A percentile compares a stretch with the other conserved stretches of the same genome.
phyloP scores from a whole-genome alignment of 2,329 filamentous ascomycete species.

The Cryoendolithus antarcticus region DNA sequence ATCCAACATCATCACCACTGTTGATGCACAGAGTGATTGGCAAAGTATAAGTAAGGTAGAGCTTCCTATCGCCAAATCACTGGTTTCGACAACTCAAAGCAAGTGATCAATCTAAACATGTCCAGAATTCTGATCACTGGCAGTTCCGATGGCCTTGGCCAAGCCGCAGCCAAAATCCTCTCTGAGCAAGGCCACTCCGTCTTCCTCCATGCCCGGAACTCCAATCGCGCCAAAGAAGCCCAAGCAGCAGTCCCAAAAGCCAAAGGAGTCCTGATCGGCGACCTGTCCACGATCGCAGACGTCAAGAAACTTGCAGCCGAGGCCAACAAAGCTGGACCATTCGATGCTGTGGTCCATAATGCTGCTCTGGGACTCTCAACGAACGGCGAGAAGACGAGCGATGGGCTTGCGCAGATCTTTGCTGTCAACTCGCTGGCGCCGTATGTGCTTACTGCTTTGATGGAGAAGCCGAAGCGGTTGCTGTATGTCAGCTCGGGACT shows the following conservation, averaged over 20 bases:
- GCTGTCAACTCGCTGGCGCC: conserved; percentile 47
- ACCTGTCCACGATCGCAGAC: conserved; percentile 40
- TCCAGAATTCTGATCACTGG: conserved; percentile 43
- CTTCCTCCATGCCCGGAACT: conserved; percentile 44
- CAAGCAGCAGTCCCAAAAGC: conserved; percentile 37
- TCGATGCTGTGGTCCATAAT: conserved; percentile 49
- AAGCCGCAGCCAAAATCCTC: conserved; percentile 38
- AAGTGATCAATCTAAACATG: conserved; percentile 20
- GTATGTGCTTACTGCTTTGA: conserved; percentile 42
- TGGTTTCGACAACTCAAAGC: too few species aligned
- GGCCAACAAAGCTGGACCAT: conserved; percentile 37
- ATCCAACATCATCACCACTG: too few species aligned
- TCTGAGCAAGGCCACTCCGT: conserved; percentile 42
- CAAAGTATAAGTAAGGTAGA: too few species aligned
- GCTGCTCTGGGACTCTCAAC: conserved; percentile 38
- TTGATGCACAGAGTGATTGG: too few species aligned
- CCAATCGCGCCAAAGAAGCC: conserved; percentile 40
- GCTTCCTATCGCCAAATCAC: too few species aligned
- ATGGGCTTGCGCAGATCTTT: conserved; percentile 39
- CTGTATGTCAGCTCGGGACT: conserved; percentile 41
- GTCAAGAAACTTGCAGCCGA: conserved; percentile 40
- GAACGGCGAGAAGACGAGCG: conserved; percentile 30
- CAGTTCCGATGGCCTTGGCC: conserved; percentile 45
- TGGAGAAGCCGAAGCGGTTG: conserved; percentile 37
- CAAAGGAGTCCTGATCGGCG: conserved; percentile 39